These are phyloP conservation scores for Takashimella tepidaria DNA, from an alignment of 1,284 basidiomycete species.

Conservation along the genomic window DNA sequence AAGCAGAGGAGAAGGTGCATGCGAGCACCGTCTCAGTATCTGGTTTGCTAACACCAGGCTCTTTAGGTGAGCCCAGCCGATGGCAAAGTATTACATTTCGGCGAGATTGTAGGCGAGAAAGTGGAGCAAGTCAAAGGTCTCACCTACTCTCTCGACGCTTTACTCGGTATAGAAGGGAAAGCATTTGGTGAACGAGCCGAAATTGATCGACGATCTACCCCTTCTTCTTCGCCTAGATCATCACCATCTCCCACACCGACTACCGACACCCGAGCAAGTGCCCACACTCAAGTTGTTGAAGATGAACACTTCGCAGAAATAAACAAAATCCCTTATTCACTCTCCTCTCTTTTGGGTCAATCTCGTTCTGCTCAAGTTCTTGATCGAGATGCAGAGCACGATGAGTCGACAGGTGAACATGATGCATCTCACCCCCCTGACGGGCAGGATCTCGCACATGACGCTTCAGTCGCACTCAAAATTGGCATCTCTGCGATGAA, in stretches of 20 bases:
- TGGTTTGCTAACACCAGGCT: too few relatives aligned
- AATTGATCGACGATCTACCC: conserved; percentile 13
- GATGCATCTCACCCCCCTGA: conserved; percentile 38
- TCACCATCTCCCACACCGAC: conserved; percentile 20
- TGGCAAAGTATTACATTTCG: conserved; percentile 87
- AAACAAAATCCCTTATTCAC: conserved; percentile 93
- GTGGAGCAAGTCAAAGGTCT: conserved; percentile 98
- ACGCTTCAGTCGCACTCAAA: conserved; percentile 49
- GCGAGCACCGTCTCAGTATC: too few relatives aligned
- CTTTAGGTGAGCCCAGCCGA: conserved; percentile 83
- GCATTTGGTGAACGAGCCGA: conserved; percentile 25
- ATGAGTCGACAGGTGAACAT: conserved; percentile 20
- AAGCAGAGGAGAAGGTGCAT: too few relatives aligned
- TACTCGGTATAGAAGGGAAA: conserved; percentile 61
- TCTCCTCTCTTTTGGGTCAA: conserved; percentile 70
- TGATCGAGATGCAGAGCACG: conserved; percentile 9
- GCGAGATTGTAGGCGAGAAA: conserved; percentile 69
- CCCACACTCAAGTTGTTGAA: conserved; percentile 22
- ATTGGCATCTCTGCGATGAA: conserved; percentile 49
- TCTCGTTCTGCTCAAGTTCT: conserved; percentile 18
- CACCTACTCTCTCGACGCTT: conserved; percentile 89
- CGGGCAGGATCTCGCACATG: conserved; percentile 57
- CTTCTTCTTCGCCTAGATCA: not conserved
- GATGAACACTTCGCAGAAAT: conserved; percentile 91
- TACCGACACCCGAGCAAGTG: conserved; percentile 49